A percentile compares a stretch with the other conserved stretches of the same genome.
These are phyloP conservation scores for Plantago major DNA, from an alignment of 257 asterid species.

Conservation along the genomic window DNA sequence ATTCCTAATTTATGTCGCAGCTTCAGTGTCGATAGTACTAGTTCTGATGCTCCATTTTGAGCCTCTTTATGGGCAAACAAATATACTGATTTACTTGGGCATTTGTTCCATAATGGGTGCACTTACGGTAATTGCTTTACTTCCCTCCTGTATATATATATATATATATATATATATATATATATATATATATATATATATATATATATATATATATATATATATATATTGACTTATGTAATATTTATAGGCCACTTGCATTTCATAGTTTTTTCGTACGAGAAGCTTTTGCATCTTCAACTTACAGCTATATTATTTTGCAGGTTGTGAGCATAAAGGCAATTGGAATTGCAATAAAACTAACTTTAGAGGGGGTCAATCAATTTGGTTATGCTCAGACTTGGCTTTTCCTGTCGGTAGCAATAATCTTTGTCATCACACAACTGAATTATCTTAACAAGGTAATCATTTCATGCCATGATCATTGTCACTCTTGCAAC, in stretches of 20 bases:
- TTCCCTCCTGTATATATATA: conserved; percentile 10
- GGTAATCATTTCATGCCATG: conserved; percentile 32
- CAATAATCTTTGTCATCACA: conserved; percentile 55
- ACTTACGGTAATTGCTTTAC: conserved; percentile 42
- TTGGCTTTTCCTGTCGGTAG: conserved; percentile 66
- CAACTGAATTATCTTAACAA: conserved; percentile 86
- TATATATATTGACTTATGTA: neutral
- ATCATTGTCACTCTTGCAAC: neutral
- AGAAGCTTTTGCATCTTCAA: conserved; percentile 1
- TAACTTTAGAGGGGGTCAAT: conserved; percentile 74
- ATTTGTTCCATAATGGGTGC: conserved; percentile 70
- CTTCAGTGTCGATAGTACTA: conserved; percentile 40
- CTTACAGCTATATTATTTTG: neutral
- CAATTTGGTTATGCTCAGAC: conserved; percentile 68
- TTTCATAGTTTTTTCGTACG: neutral
- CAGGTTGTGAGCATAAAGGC: conserved; percentile 93
- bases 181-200: neutral
- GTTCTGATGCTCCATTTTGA: conserved; percentile 55
- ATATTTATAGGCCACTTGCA: neutral
- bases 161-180: neutral
- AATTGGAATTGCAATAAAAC: conserved; percentile 84
- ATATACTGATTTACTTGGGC: conserved; percentile 57
- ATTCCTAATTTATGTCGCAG: conserved; percentile 47
- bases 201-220: neutral
- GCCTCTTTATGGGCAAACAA: conserved; percentile 64